phyloP scores from a whole-genome alignment of 768 basidiomycete genomes.

The Mrakia gelida region DNA sequence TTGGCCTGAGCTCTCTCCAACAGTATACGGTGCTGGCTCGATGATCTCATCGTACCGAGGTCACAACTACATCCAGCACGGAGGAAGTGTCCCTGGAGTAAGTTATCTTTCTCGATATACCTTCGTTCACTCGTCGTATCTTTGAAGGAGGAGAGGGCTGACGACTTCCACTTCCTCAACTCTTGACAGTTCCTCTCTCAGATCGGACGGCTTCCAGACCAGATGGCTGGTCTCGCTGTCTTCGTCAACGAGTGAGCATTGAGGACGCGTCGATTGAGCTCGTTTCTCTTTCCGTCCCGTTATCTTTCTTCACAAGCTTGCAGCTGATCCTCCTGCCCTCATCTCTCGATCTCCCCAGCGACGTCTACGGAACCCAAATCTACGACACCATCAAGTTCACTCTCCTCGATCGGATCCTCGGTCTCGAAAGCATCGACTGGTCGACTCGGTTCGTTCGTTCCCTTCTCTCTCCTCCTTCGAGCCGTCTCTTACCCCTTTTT shows the following conservation, averaged over 20 bases:
- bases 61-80: constrained; percentile 33
- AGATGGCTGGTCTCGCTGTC: constrained; percentile 36
- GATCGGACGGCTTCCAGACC: constrained; percentile 37
- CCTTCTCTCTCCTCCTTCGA: no score
- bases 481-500: background rate
- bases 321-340: background rate
- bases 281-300: background rate
- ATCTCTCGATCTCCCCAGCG: background rate
- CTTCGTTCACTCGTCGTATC: background rate
- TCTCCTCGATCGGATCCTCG: constrained; percentile 29
- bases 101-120: no score
- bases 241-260: constrained; percentile 36
- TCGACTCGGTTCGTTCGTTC: constrained; percentile 16
- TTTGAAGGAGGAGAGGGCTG: background rate
- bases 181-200: constrained; percentile 26
- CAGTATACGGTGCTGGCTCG: constrained; percentile 39
- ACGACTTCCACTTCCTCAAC: no score
- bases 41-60: constrained; percentile 36
- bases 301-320: no score
- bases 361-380: background rate
- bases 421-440: constrained; percentile 28
- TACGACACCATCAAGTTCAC: constrained; percentile 24
- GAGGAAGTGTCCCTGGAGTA: constrained; percentile 37
- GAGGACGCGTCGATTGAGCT: background rate
- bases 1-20: background rate